phyloP scores from a whole-genome alignment of 2,329 filamentous ascomycete genomes.

The Clarireedia hainanense region DNA sequence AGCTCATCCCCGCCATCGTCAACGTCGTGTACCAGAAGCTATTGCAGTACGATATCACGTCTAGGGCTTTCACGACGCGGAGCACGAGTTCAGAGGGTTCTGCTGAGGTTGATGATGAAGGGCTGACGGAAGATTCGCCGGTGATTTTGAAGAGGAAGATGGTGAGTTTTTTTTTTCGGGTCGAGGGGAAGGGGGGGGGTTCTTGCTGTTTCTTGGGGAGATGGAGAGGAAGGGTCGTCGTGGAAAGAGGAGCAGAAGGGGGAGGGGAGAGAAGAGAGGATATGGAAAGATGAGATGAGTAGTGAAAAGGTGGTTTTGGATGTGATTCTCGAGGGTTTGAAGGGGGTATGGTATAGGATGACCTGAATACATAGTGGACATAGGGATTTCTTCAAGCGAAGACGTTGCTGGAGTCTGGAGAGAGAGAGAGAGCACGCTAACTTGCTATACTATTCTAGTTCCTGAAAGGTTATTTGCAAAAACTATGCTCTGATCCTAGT shows the following conservation, averaged over 20 bases:
- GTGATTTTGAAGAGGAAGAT: constrained; percentile 59
- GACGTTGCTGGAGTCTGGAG: too few relatives aligned
- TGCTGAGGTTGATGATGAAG: neutral
- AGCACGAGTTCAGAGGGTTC: constrained; percentile 57
- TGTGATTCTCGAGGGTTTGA: too few relatives aligned
- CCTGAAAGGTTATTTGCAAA: neutral
- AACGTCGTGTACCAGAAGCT: constrained; percentile 82
- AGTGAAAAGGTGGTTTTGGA: too few relatives aligned
- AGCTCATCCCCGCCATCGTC: constrained; percentile 74
- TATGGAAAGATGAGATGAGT: too few relatives aligned
- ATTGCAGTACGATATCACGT: constrained; percentile 73
- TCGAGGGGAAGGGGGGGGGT: constrained; percentile 14
- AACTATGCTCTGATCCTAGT: constrained; percentile 6
- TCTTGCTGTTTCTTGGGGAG: constrained; percentile 39
- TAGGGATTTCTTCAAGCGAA: too few relatives aligned
- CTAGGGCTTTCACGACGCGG: constrained; percentile 61
- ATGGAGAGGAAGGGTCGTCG: too few relatives aligned
- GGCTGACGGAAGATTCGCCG: constrained; percentile 38
- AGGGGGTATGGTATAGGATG: too few relatives aligned
- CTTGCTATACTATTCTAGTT: constrained; percentile 42
- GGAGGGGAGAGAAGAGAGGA: too few relatives aligned
- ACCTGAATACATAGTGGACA: too few relatives aligned
- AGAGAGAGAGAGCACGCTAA: too few relatives aligned
- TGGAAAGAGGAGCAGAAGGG: too few relatives aligned
- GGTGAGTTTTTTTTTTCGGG: constrained; percentile 10